These are phyloP conservation scores for Sparassis latifolia DNA, from an alignment of 1,284 basidiomycete species.

Conservation along the genomic window DNA sequence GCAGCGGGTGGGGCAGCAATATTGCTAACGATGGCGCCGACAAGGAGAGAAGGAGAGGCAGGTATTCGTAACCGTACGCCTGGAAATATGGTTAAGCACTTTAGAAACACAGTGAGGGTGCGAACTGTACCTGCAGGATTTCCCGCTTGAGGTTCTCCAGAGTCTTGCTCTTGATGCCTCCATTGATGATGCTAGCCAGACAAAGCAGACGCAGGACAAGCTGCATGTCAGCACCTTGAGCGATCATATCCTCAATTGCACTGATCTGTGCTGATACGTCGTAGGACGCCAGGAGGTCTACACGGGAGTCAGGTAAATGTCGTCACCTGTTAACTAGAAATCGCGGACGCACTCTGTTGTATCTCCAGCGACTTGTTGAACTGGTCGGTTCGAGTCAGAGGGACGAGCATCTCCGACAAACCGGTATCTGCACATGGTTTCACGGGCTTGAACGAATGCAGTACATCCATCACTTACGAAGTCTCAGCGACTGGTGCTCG, in stretches of 20 bases:
- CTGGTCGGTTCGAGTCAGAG: constrained; percentile 78
- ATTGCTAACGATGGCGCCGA: constrained; percentile 64
- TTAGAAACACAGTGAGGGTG: constrained; percentile 2
- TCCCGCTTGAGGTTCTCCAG: constrained; percentile 90
- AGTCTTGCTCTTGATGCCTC: constrained; percentile 83
- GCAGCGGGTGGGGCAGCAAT: constrained; percentile 59
- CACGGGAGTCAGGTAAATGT: not conserved
- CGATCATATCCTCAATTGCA: constrained; percentile 83
- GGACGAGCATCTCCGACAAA: constrained; percentile 86
- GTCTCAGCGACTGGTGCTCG: constrained; percentile 82
- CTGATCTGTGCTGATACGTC: constrained; percentile 71
- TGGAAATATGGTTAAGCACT: constrained; percentile 26
- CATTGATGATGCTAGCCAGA: constrained; percentile 76
- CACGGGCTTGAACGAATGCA: constrained; percentile 1
- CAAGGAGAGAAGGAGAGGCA: constrained; percentile 82
- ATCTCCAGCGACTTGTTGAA: constrained; percentile 94
- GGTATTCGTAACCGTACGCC: constrained; percentile 88
- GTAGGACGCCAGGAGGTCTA: constrained; percentile 89
- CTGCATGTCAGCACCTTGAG: constrained; percentile 77
- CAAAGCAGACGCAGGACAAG: constrained; percentile 78
- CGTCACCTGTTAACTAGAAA: not conserved
- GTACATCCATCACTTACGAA: constrained; percentile 55
- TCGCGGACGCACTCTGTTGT: constrained; percentile 76
- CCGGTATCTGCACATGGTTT: constrained; percentile 66
- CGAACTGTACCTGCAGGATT: constrained; percentile 67